A percentile compares a stretch with the other conserved stretches of the same genome.
Evolutionary conservation across 2,329 filamentous ascomycete species (phyloP).

Genomic region (Exophiala oligosperma): DNA sequence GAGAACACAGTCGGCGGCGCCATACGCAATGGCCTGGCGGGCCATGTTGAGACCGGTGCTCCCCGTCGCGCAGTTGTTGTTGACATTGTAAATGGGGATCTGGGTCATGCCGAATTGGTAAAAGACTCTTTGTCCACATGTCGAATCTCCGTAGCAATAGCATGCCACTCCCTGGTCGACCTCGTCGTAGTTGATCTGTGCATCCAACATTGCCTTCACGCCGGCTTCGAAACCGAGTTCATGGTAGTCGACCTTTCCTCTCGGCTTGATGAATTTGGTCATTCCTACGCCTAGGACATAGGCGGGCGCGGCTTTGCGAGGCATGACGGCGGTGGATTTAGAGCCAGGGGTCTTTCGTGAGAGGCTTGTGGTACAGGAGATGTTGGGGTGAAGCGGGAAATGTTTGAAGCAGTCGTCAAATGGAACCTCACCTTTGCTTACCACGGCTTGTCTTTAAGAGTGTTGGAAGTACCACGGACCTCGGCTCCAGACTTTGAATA

Average conservation of each 20-base stretch:
- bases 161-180: conserved; percentile 95
- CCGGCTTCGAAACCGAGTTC: conserved; percentile 37
- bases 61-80: conserved; percentile 98
- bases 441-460: neutral
- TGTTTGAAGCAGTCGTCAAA: neutral
- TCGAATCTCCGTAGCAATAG: conserved; percentile 96
- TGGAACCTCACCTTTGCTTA: neutral
- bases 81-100: conserved; percentile 96
- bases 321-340: conserved; percentile 45
- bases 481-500: too few relatives aligned
- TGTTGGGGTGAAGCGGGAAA: neutral
- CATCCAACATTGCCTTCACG: conserved; percentile 56
- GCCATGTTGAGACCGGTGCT: conserved; percentile 86
- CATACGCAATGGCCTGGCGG: conserved; percentile 73
- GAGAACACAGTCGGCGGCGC: conserved; percentile 81
- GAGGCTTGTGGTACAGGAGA: neutral
- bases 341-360: neutral
- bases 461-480: too few relatives aligned
- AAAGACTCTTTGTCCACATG: conserved; percentile 93
- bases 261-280: conserved; percentile 84
- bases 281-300: conserved; percentile 98
- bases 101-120: conserved; percentile 98
- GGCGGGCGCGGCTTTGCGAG: conserved; percentile 55
- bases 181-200: conserved; percentile 93
- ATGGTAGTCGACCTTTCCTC: conserved; percentile 34